Percentiles rank a stretch among this genome's conserved stretches.
Conservation (phyloP, 768 basidiomycete species). For the Glaciozyma antarctica region DNA sequence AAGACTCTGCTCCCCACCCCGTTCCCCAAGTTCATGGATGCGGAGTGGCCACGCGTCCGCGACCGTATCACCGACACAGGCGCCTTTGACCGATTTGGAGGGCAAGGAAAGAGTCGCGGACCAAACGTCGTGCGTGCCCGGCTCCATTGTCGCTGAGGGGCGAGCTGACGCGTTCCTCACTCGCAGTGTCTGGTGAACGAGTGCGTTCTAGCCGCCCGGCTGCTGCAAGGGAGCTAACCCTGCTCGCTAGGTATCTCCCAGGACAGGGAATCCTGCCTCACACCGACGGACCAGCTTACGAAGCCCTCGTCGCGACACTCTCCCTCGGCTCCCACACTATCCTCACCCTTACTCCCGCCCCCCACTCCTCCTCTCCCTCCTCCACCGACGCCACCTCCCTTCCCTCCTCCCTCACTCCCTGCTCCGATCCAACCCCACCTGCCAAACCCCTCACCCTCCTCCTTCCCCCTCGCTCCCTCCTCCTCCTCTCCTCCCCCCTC, state of each 20-base stretch:
- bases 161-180: background rate
- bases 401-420: no score
- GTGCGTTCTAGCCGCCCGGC: background rate
- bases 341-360: constrained; percentile 71
- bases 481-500: constrained; percentile 61
- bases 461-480: constrained; percentile 73
- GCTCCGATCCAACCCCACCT: background rate
- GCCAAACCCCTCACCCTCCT: constrained; percentile 50
- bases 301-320: constrained; percentile 80
- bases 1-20: constrained; percentile 59
- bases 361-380: constrained; percentile 42
- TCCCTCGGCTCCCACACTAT: constrained; percentile 74
- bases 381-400: background rate
- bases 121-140: constrained; percentile 63
- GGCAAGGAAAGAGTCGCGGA: constrained; percentile 46
- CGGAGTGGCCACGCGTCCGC: constrained; percentile 71
- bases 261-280: constrained; percentile 96
- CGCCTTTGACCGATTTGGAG: constrained; percentile 49
- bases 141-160: background rate
- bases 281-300: constrained; percentile 81
- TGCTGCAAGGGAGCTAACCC: background rate
- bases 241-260: constrained; percentile 52
- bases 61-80: constrained; percentile 57
- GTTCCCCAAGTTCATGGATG: constrained; percentile 59
- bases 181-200: constrained; percentile 31